A percentile compares a stretch with the other conserved stretches of the same genome.
Conservation (phyloP, 768 basidiomycete species). For the Suillus fuscotomentosus region DNA sequence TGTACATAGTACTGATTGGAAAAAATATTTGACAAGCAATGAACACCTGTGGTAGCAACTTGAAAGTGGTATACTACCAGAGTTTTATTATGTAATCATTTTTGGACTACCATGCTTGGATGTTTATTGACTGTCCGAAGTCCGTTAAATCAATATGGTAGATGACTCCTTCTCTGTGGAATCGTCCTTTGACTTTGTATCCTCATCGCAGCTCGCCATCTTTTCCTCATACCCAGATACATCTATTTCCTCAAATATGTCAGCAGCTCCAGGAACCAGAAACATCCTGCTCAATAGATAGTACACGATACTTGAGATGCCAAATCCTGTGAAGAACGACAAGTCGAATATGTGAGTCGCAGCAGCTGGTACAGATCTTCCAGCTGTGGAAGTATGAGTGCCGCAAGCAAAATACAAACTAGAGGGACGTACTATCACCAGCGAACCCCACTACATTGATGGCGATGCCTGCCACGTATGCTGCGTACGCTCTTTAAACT, state of each 20-base stretch:
- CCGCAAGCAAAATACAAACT: background rate
- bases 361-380: slow-evolving; percentile 55
- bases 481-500: slow-evolving; percentile 48
- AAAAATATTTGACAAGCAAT: no score
- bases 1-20: no score
- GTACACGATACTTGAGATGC: slow-evolving; percentile 61
- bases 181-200: slow-evolving; percentile 2
- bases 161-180: background rate
- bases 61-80: no score
- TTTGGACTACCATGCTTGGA: no score
- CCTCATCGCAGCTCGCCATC: slow-evolving; percentile 1
- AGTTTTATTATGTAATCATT: no score
- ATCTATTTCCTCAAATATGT: slow-evolving; percentile 54
- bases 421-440: slow-evolving; percentile 50
- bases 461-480: slow-evolving; percentile 66
- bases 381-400: slow-evolving; percentile 34
- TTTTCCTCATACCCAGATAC: slow-evolving; percentile 27
- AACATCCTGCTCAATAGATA: slow-evolving; percentile 49
- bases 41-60: no score
- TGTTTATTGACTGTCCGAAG: no score
- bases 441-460: slow-evolving; percentile 80
- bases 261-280: slow-evolving; percentile 48
- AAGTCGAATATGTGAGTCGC: slow-evolving; percentile 70
- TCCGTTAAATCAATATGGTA: background rate
- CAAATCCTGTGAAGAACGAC: slow-evolving; percentile 79